Evolutionary conservation across 2,329 filamentous ascomycete species (phyloP).

Genomic region (Microsporum audouinii): DNA sequence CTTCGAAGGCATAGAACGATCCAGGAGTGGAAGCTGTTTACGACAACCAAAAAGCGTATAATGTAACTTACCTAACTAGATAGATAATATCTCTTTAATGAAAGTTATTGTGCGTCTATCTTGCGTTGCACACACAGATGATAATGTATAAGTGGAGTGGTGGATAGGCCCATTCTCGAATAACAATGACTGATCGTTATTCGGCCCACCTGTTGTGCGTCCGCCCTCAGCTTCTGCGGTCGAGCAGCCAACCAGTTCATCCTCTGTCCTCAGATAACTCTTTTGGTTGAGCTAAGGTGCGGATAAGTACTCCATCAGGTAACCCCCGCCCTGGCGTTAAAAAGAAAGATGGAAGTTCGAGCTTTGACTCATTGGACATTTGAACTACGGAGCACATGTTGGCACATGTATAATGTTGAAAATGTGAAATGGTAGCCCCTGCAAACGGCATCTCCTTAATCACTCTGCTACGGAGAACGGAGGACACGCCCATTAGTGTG

Average conservation of each 20-base stretch:
- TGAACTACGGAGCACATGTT: background rate
- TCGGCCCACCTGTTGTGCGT: background rate
- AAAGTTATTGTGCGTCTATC: background rate
- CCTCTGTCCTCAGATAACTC: background rate
- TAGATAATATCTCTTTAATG: background rate
- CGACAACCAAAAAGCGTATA: background rate
- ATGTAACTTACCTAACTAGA: background rate
- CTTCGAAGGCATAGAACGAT: background rate
- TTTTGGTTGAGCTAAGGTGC: background rate
- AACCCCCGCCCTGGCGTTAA: background rate
- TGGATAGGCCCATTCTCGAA: background rate
- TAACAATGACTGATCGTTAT: background rate
- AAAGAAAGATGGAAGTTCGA: background rate
- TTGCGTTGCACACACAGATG: background rate
- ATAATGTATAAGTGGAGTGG: background rate
- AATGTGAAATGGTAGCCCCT: background rate
- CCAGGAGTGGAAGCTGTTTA: background rate
- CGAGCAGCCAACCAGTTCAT: background rate
- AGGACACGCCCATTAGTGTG: background rate
- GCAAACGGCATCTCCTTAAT: background rate
- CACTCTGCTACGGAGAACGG: background rate
- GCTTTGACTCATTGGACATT: background rate
- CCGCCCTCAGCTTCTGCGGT: background rate
- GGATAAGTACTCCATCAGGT: background rate
- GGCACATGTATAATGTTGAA: background rate